Evolutionary conservation across 257 asterid species (phyloP).

Genomic region (Solanum sejunctum): DNA sequence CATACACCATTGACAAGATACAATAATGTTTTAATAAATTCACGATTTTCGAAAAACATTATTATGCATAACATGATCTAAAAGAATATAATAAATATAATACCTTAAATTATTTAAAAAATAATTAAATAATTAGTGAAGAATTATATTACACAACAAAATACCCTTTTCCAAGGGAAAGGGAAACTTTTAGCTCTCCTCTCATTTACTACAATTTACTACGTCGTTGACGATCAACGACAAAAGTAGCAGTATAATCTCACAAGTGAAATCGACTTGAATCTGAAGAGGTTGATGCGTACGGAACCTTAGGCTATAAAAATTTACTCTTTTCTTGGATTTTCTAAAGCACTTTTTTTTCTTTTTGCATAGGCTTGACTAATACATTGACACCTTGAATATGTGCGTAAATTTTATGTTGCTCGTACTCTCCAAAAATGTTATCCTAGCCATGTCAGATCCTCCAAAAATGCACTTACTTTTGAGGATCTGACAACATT

Average conservation of each 20-base stretch:
- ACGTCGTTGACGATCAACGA: not conserved
- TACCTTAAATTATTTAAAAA: not conserved
- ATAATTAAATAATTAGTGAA: not conserved
- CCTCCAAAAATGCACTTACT: not conserved
- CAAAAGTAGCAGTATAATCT: not conserved
- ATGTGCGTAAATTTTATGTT: not conserved
- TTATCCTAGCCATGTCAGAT: not conserved
- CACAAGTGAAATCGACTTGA: not conserved
- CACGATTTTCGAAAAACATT: not conserved
- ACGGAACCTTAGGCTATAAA: not conserved
- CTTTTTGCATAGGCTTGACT: not conserved
- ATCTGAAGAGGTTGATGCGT: not conserved
- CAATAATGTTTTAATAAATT: not conserved
- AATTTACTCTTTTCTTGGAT: not conserved
- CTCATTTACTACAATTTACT: not conserved
- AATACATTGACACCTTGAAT: not conserved
- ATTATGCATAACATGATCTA: not conserved
- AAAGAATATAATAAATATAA: not conserved
- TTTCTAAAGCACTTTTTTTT: too few relatives aligned
- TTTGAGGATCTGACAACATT: not conserved
- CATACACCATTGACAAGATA: not conserved
- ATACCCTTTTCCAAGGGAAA: not conserved
- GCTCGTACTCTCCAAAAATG: not conserved
- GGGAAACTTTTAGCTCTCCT: not conserved
- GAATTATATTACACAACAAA: not conserved